Percentiles rank a stretch among this genome's conserved stretches.
phyloP scores from a whole-genome alignment of 2,329 filamentous ascomycete genomes.

The Ceratocystis smalleyi region DNA sequence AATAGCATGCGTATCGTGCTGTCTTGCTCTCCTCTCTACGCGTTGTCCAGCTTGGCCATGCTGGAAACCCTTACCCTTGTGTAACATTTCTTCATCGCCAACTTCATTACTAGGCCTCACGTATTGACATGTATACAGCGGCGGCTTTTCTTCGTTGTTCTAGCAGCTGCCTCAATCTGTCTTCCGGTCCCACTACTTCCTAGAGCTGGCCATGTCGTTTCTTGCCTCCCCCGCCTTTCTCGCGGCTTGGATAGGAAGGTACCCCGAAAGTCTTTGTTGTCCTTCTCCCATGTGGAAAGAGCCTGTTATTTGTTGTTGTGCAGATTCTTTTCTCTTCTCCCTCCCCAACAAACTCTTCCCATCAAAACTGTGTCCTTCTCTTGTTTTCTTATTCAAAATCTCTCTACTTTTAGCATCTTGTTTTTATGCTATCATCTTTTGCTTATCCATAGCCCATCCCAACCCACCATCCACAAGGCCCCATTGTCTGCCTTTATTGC shows the following conservation, averaged over 20 bases:
- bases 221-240: background rate
- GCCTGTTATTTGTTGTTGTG: background rate
- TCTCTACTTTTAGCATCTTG: background rate
- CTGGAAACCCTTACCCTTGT: background rate
- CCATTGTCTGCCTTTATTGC: slow-evolving; percentile 7
- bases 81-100: background rate
- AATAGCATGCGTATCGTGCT: too few relatives aligned
- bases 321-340: too few relatives aligned
- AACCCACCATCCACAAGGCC: background rate
- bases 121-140: background rate
- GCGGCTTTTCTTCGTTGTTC: background rate
- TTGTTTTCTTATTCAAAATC: background rate
- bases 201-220: background rate
- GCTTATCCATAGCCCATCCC: slow-evolving; percentile 1
- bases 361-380: background rate
- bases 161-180: background rate
- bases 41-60: background rate
- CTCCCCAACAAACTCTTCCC: background rate
- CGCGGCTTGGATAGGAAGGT: background rate
- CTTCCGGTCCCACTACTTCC: background rate
- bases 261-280: background rate
- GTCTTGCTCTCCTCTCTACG: background rate
- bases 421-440: background rate
- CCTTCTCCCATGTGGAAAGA: background rate
- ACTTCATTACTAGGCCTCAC: background rate